Evolutionary conservation across 306 rosid genomes (phyloP).

Genomic region (Coriaria nepalensis): DNA sequence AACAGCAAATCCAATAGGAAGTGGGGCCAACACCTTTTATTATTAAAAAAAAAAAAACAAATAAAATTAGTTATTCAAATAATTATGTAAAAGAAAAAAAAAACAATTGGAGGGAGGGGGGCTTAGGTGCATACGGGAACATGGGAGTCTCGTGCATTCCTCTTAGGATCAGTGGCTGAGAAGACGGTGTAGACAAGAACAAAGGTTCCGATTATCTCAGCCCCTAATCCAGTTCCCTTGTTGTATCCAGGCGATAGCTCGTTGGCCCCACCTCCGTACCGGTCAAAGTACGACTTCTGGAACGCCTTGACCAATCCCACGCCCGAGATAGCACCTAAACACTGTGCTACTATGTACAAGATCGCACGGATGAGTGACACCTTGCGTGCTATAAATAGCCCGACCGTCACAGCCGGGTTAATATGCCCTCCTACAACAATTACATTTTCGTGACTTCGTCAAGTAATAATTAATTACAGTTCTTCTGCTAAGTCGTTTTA

Average conservation of each 20-base stretch:
- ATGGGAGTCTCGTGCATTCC: constrained; percentile 86
- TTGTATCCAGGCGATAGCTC: constrained; percentile 27
- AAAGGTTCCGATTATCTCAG: constrained; percentile 90
- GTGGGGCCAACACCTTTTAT: constrained; percentile 83
- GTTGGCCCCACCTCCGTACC: constrained; percentile 60
- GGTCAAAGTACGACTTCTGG: constrained; percentile 39
- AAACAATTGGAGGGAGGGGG: background rate
- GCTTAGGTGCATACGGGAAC: constrained; percentile 53
- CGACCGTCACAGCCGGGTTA: constrained; percentile 85
- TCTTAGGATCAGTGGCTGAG: constrained; percentile 94
- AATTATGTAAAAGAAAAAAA: background rate
- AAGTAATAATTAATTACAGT: too few relatives aligned
- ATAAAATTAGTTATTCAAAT: background rate
- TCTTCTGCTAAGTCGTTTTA: background rate
- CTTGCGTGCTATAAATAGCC: constrained; percentile 62
- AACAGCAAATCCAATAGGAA: constrained; percentile 90
- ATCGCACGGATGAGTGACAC: constrained; percentile 62
- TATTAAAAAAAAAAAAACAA: background rate
- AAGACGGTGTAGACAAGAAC: constrained; percentile 95
- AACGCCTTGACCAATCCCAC: constrained; percentile 68
- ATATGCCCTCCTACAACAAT: constrained; percentile 65
- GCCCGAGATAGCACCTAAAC: constrained; percentile 64
- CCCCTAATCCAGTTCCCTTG: constrained; percentile 76
- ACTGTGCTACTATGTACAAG: constrained; percentile 63
- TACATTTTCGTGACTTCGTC: too few relatives aligned